Base-by-base conservation (phyloP, 2,329 filamentous ascomycete genomes). In the Diaporthe batatas region DNA sequence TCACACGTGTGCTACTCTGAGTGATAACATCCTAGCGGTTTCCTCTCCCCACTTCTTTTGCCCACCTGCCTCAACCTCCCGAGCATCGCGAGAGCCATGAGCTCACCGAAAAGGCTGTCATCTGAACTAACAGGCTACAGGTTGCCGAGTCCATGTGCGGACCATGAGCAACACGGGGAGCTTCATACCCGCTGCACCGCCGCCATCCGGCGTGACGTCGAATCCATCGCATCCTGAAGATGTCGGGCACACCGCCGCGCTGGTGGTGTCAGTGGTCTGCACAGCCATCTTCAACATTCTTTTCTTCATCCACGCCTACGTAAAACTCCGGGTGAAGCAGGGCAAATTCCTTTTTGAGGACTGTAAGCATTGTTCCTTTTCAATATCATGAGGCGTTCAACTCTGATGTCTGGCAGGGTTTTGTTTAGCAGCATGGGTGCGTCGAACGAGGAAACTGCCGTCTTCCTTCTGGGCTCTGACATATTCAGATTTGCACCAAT, bases 351-450 rank as follows among this genome's bases (percentile, higher is more conserved):
- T 70, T 12, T 18, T 34, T 29, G 68, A 70, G 62, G 68, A 70
- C 8, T 53, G 68, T 70, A 39, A 59, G 68, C 18, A 16, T 14
- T 12, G 8, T 3, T 5, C 34, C 16, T 36, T 2, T 6, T 23
- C 53, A 25, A 10, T n/a, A 23, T 25, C 23, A 14, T 23, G 42
- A 42, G 4, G 23, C 2, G 6, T n/a, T 64, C 14, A 54, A 21
- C 49, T 49, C 51, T 55, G 18, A 69, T 57, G 6, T 14, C n/a
- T 14, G 12, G 23, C 16, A 71, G 70, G 70, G 70, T 71, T 71
- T n/a, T 71, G 70, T 29, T 49, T 71, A 23, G 70, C 70, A 49
- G 58, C 70, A 25, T 71, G 70, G 70, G 70, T 71, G 47, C n/a
- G 70, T 51, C 29, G 23, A 51, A 49, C 18, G 5, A 8, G 7